phyloP scores from a whole-genome alignment of 2,329 filamentous ascomycete genomes.

The Botrytis medusae region DNA sequence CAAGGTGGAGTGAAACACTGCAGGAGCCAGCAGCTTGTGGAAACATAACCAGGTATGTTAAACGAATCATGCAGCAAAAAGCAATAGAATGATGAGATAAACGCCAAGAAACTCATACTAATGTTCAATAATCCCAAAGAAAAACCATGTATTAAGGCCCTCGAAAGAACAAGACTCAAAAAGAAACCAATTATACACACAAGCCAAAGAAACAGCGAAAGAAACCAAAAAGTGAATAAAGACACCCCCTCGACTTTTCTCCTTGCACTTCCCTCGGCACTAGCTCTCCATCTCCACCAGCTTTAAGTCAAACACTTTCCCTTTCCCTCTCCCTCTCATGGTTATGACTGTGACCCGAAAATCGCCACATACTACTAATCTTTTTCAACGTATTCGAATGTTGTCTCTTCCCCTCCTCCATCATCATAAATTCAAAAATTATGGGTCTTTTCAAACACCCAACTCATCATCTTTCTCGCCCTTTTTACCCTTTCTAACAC shows the following conservation, averaged over 20 bases:
- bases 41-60: not conserved
- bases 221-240: not conserved
- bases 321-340: not conserved
- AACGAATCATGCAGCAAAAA: not conserved
- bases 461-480: constrained; percentile 19
- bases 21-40: not conserved
- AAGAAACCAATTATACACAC: not conserved
- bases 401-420: constrained; percentile 14
- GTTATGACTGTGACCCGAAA: constrained; percentile 6
- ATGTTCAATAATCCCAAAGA: not conserved
- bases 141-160: too few relatives aligned
- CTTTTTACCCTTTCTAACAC: constrained; percentile 20
- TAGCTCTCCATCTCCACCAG: not conserved
- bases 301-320: not conserved
- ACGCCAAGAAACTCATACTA: not conserved
- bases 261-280: not conserved
- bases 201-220: not conserved
- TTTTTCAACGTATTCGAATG: constrained; percentile 28
- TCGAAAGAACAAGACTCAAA: not conserved
- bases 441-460: constrained; percentile 25
- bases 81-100: not conserved
- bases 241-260: not conserved
- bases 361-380: constrained; percentile 20
- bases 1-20: not conserved
- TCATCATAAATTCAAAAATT: constrained; percentile 26